phyloP scores from a whole-genome alignment of 345 rosid species.

The Eucalyptus albens region DNA sequence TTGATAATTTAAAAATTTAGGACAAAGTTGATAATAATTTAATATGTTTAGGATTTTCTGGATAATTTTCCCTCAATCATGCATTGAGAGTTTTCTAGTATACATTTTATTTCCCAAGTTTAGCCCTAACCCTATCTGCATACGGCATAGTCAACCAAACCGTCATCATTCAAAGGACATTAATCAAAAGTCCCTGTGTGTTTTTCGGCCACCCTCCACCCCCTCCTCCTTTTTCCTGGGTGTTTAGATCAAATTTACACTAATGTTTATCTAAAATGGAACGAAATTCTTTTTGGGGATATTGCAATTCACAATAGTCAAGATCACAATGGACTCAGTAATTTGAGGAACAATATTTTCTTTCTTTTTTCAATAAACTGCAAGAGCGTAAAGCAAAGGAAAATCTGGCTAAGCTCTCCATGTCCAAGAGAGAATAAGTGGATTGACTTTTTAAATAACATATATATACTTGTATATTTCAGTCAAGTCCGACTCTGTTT shows the following conservation, averaged over 20 bases:
- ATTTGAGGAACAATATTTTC: not conserved
- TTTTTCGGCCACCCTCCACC: no score
- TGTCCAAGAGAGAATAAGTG: not conserved
- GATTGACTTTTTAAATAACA: not conserved
- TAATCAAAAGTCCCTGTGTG: not conserved
- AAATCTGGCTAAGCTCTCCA: not conserved
- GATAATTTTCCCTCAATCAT: not conserved
- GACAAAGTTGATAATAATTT: no score
- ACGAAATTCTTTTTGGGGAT: not conserved
- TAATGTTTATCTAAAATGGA: not conserved
- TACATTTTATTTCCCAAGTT: not conserved
- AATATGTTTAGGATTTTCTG: no score
- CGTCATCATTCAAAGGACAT: not conserved
- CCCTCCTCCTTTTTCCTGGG: not conserved
- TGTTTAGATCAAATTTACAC: not conserved
- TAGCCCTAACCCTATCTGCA: not conserved
- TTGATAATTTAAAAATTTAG: no score
- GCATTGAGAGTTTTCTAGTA: not conserved
- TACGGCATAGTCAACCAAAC: not conserved
- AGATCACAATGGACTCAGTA: not conserved
- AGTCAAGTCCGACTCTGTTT: not conserved
- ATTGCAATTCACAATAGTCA: not conserved
- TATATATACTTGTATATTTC: not conserved
- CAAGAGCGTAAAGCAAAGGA: not conserved
- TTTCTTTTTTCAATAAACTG: not conserved